A percentile compares a stretch with the other conserved stretches of the same genome.
phyloP scores from a whole-genome alignment of 1,284 basidiomycete genomes.

The Malassezia slooffiae region DNA sequence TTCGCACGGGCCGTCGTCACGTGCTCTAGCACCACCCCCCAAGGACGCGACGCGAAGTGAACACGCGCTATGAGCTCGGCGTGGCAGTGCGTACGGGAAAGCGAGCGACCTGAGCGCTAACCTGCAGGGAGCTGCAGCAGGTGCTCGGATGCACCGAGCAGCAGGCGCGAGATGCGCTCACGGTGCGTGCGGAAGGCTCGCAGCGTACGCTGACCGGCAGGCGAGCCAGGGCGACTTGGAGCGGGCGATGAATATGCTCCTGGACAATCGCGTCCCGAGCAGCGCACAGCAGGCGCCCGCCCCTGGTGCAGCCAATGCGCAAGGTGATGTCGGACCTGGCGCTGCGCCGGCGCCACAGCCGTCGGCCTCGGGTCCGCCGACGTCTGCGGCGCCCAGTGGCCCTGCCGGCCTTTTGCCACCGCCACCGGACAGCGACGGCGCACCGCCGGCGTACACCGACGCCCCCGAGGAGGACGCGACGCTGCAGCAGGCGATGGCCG shows the following conservation, averaged over 20 bases:
- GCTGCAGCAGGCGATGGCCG: conserved; percentile 11
- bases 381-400: not conserved
- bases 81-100: no score
- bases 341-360: not conserved
- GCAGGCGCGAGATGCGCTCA: conserved; percentile 1
- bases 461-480: conserved; percentile 6
- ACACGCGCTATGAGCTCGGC: no score
- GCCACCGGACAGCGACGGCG: not conserved
- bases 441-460: not conserved
- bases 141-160: conserved; percentile 10
- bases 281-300: no score
- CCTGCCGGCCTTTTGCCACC: not conserved
- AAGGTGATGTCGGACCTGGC: no score
- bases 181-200: no score
- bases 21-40: no score
- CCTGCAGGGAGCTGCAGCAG: conserved; percentile 5
- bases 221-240: conserved; percentile 5
- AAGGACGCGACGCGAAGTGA: no score
- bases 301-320: no score
- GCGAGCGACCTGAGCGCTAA: not conserved
- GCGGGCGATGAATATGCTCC: conserved; percentile 11
- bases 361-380: not conserved
- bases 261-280: not conserved
- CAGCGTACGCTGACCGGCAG: not conserved
- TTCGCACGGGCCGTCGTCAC: no score